Conservation (phyloP, 257 asterid genomes). For the Scutellaria barbata region DNA sequence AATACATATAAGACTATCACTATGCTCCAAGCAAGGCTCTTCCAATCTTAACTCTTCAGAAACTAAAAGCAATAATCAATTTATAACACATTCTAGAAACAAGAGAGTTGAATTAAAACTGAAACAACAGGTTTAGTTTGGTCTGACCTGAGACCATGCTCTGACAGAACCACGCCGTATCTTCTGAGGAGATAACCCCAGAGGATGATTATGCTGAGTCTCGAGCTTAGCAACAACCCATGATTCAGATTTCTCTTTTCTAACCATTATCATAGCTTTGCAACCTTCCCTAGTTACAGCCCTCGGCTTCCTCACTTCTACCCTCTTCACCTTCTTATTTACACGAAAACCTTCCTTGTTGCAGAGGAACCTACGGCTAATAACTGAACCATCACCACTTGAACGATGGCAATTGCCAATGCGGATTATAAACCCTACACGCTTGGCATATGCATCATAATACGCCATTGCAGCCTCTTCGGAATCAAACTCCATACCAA, state of each 20-base stretch:
- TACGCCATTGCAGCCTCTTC: conserved; percentile 56
- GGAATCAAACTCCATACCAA: conserved; percentile 59
- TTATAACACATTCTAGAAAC: background rate
- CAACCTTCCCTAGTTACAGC: conserved; percentile 59
- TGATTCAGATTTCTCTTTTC: conserved; percentile 45
- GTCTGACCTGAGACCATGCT: conserved; percentile 30
- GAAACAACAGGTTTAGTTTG: background rate
- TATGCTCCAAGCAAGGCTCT: background rate
- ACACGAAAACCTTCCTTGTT: conserved; percentile 59
- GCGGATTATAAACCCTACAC: conserved; percentile 54
- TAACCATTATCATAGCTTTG: conserved; percentile 61
- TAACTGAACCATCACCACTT: conserved; percentile 53
- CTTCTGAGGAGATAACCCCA: conserved; percentile 30
- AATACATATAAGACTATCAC: background rate
- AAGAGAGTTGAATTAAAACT: background rate
- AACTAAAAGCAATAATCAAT: background rate
- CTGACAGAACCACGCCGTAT: conserved; percentile 18
- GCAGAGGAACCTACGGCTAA: conserved; percentile 55
- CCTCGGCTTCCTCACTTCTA: conserved; percentile 47
- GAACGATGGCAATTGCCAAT: conserved; percentile 60
- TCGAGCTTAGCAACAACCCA: conserved; percentile 53
- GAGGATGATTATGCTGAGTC: conserved; percentile 35
- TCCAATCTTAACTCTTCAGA: background rate
- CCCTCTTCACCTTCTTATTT: conserved; percentile 42
- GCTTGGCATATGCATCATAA: conserved; percentile 51